phyloP scores from a whole-genome alignment of 495 filamentous ascomycete species.

The Chaetomium tenue region DNA sequence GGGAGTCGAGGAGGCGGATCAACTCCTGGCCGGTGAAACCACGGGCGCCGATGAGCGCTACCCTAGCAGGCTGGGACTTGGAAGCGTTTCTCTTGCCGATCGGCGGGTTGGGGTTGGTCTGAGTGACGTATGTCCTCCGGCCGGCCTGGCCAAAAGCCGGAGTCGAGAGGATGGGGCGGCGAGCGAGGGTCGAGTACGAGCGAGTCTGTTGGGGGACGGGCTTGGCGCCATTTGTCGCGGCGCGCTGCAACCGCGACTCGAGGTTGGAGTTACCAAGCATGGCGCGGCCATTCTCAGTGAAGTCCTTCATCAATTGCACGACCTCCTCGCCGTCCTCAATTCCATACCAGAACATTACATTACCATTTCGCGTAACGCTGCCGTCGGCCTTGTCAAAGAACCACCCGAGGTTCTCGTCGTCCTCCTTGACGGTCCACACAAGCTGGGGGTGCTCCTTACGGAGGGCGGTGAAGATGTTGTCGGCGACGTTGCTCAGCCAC shows the following conservation, averaged over 20 bases:
- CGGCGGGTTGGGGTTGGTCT: conserved; percentile 96
- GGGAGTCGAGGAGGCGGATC: conserved; percentile 81
- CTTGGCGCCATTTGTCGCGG: conserved; percentile 57
- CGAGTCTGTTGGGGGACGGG: conserved; percentile 58
- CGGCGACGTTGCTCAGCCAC: conserved; percentile 94
- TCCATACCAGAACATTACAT: conserved; percentile 97
- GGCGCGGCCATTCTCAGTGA: conserved; percentile 74
- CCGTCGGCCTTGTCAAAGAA: conserved; percentile 98
- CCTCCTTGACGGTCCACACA: conserved; percentile 94
- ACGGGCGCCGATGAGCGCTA: conserved; percentile 91
- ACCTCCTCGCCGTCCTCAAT: conserved; percentile 83
- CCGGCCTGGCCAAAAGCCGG: conserved; percentile 32
- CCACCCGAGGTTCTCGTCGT: conserved; percentile 97
- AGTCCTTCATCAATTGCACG: conserved; percentile 82
- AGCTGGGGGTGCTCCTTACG: conserved; percentile 90
- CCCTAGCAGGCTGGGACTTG: conserved; percentile 73
- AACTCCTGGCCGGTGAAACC: conserved; percentile 95
- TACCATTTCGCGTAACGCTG: conserved; percentile 75
- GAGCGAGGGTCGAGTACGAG: conserved; percentile 59
- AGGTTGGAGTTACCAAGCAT: conserved; percentile 93
- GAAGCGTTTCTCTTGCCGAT: conserved; percentile 88
- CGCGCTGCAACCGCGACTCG: conserved; percentile 76
- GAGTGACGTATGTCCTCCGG: conserved; percentile 58
- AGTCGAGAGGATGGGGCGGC: conserved; percentile 35
- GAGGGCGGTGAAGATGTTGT: conserved; percentile 91